Evolutionary conservation across 306 rosid genomes (phyloP), one percentile per base, ranked within the genome.

Genomic region (Delonix regia): DNA sequence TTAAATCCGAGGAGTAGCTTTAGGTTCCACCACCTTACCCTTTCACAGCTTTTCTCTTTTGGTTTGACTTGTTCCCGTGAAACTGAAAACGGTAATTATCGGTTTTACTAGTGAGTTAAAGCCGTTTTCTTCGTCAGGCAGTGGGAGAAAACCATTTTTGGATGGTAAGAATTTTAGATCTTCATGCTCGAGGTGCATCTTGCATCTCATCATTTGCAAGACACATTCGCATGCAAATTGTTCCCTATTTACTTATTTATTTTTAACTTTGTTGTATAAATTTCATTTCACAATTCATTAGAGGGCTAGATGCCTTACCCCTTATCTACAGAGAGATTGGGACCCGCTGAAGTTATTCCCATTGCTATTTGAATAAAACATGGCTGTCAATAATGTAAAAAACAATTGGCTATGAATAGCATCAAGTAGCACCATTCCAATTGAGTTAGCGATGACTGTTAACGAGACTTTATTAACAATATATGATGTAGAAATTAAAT

Each of bases 291-390:
- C 30, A 52, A 15, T 64, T 69, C 25, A 18, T 70, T 53, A 27
- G 62, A 24, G 56, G 48, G 15, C 24, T 53, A 27, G 62, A 24
- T 45, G 48, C 19, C 24, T 56, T 21, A 9, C 73, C 34, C 77
- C 68, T 76, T 76, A 55, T 66, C 51, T 38, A 45, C 45, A 25
- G 68, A 45, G 16, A 77, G 30, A 59, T 65, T 76, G 69, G 79
- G 77, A 76, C 79, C 66, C 21, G 9, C 28, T 18, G 73, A 14
- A 64, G 44, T 55, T 80, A 39, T 72, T 27, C 65, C 12, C 27
- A 15, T n/a, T 41, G 36, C 4, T 67, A 67, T 41, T 39, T 5
- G 71, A 65, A 39, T 10, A 8, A 16, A 39, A 4, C 18, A 69
- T 70, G 67, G 44, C 34, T 13, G 45, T 42, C n/a, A 68, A 75